Evolutionary conservation across 305 asterid species (phyloP), one percentile per base, ranked within the genome.

Genomic region (Fraxinus angustifolia): DNA sequence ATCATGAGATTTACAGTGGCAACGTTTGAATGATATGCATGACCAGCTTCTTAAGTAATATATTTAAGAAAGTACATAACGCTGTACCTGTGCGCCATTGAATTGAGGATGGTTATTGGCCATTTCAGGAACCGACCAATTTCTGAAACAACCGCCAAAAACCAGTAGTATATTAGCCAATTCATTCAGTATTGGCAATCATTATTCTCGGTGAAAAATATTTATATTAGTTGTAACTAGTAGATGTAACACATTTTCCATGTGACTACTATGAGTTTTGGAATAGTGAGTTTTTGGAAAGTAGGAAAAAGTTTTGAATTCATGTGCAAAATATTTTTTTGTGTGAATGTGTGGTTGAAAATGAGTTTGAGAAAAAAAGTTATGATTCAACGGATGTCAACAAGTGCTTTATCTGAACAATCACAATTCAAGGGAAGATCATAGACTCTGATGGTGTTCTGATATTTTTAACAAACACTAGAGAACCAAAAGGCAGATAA

Each of bases 31-130:
- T 53, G 62, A 62, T 56, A 30, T 70, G 19, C 31, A n/a, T 60
- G 34, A 75, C 56, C 76, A 77, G 28, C 78, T 76, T n/a, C 38
- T 58, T 53, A 50, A 75, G 68, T 42, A 48, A 75, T 67, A 31
- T 40, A 70, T 19, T 73, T 16, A 8, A 68, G 28, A 76, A 79
- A 72, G 78, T 79, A 73, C 53, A 42, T 31, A 26, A 75, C 34
- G 12, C 77, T 40, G 12, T 75, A 90, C 93, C 93, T 88, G 91
- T 86, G 87, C 80, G 77, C 92, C 91, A 40, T 86, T 65, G 85
- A 88, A 73, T 33, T 83, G 93, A 80, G 91, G 81, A 45, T 88
- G 81, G 56, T 88, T 88, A 79, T 88, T 88, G 83, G 88, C 87
- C 93, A 90, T 90, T 84, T 79, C 86, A 53, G 78, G 86, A 78